phyloP scores from a whole-genome alignment of 2,329 filamentous ascomycete genomes.

The Nannizziopsis arthrosporioides region DNA sequence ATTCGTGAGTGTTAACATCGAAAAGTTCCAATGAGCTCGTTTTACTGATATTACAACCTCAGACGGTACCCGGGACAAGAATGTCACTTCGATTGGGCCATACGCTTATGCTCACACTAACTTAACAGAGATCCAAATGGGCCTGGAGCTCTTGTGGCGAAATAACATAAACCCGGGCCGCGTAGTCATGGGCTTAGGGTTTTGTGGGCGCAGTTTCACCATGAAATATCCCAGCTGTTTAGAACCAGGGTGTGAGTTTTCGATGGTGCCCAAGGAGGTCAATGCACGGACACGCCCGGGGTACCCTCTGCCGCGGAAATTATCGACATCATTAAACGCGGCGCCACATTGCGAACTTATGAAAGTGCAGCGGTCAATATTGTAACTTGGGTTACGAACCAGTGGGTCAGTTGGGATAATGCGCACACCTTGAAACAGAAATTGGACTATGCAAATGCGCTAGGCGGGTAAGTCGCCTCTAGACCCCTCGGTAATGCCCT shows the following conservation, averaged over 20 bases:
- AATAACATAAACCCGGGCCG: constrained; percentile 31
- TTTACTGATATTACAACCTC: too few relatives aligned
- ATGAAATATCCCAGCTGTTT: constrained; percentile 20
- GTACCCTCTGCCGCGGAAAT: constrained; percentile 26
- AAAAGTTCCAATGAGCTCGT: too few relatives aligned
- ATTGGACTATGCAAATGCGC: constrained; percentile 22
- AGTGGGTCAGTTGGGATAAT: constrained; percentile 28
- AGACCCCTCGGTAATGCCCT: neutral
- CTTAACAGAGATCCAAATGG: constrained; percentile 33
- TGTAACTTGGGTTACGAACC: constrained; percentile 19
- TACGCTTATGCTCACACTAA: constrained; percentile 32
- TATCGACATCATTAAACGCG: constrained; percentile 19
- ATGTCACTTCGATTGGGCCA: too few relatives aligned
- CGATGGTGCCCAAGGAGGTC: constrained; percentile 18
- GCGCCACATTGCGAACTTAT: constrained; percentile 17
- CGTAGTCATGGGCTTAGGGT: constrained; percentile 38
- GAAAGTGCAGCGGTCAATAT: constrained; percentile 21
- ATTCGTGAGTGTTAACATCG: too few relatives aligned
- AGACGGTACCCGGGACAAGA: too few relatives aligned
- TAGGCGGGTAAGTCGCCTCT: constrained; percentile 20
- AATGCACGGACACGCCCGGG: constrained; percentile 23
- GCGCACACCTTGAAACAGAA: constrained; percentile 26
- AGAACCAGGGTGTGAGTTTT: constrained; percentile 24
- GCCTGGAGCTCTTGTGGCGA: constrained; percentile 33
- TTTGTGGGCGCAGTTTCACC: constrained; percentile 38